These are phyloP conservation scores for Golubevia sp. DNA, from an alignment of 1,284 basidiomycete genomes.

Conservation along the genomic window DNA sequence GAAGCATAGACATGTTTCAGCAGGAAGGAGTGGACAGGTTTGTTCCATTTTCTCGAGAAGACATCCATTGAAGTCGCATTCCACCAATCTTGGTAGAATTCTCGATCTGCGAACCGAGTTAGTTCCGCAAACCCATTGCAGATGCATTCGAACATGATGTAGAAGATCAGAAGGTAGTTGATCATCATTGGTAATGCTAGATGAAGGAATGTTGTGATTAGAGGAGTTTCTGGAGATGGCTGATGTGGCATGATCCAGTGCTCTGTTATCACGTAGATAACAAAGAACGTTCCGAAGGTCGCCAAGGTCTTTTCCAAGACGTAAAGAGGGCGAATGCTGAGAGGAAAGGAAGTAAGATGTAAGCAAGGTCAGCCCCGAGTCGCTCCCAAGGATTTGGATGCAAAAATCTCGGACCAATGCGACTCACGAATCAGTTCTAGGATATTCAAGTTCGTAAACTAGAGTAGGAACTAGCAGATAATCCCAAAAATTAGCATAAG, in stretches of 20 bases:
- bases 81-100: conserved; percentile 98
- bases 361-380: too few relatives aligned
- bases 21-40: conserved; percentile 82
- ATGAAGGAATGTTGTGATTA: conserved; percentile 70
- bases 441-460: conserved; percentile 95
- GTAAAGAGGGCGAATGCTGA: conserved; percentile 83
- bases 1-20: conserved; percentile 89
- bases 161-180: conserved; percentile 64
- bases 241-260: conserved; percentile 79
- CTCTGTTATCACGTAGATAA: conserved; percentile 82
- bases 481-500: conserved; percentile 79
- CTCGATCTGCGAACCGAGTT: conserved; percentile 84
- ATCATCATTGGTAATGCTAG: conserved; percentile 90
- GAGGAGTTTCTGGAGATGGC: conserved; percentile 63
- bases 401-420: too few relatives aligned
- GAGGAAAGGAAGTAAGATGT: background rate
- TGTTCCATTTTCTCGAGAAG: conserved; percentile 66
- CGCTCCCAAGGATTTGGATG: background rate
- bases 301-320: conserved; percentile 93
- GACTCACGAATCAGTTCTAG: conserved; percentile 76
- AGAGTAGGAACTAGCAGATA: conserved; percentile 90
- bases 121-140: conserved; percentile 76
- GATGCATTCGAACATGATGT: conserved; percentile 71
- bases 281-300: conserved; percentile 91
- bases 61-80: conserved; percentile 96